Percentiles rank a stretch among this genome's conserved stretches.
Conservation (phyloP, 2,329 filamentous ascomycete species). For the Microcera coccophila region DNA sequence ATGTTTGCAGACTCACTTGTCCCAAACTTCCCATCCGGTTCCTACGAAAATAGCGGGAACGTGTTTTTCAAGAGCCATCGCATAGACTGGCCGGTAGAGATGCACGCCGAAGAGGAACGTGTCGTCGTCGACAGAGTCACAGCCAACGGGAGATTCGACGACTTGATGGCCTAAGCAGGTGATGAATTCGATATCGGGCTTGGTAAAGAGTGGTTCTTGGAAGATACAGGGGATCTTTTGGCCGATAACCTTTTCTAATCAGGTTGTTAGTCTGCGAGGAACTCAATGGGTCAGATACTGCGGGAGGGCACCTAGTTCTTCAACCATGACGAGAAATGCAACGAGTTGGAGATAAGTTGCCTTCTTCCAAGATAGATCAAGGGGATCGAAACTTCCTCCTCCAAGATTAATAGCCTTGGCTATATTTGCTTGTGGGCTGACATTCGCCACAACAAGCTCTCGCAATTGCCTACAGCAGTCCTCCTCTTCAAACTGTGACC, state of each 20-base stretch:
- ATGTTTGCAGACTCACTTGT: conserved; percentile 37
- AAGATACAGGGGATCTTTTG: conserved; percentile 43
- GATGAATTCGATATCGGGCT: conserved; percentile 50
- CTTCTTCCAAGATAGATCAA: conserved; percentile 43
- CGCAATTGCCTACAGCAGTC: conserved; percentile 30
- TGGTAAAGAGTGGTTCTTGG: conserved; percentile 53
- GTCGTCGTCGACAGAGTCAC: conserved; percentile 42
- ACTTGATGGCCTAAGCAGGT: conserved; percentile 50
- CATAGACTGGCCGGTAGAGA: conserved; percentile 52
- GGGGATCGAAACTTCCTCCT: conserved; percentile 52
- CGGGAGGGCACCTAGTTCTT: conserved; percentile 36
- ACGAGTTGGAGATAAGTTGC: conserved; percentile 50
- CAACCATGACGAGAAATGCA: conserved; percentile 48
- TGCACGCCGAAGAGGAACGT: conserved; percentile 62
- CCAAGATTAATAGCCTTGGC: conserved; percentile 50
- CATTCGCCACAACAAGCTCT: conserved; percentile 29
- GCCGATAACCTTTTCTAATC: conserved; percentile 16
- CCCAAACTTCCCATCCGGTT: conserved; percentile 50
- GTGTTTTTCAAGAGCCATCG: conserved; percentile 42
- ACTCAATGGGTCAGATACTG: neutral
- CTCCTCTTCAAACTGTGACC: conserved; percentile 27
- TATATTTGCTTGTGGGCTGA: conserved; percentile 8
- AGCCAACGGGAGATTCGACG: conserved; percentile 50
- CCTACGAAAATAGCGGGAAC: conserved; percentile 57
- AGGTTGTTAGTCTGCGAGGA: no score